Conservation (phyloP, 768 basidiomycete genomes). For the Mycena metata region DNA sequence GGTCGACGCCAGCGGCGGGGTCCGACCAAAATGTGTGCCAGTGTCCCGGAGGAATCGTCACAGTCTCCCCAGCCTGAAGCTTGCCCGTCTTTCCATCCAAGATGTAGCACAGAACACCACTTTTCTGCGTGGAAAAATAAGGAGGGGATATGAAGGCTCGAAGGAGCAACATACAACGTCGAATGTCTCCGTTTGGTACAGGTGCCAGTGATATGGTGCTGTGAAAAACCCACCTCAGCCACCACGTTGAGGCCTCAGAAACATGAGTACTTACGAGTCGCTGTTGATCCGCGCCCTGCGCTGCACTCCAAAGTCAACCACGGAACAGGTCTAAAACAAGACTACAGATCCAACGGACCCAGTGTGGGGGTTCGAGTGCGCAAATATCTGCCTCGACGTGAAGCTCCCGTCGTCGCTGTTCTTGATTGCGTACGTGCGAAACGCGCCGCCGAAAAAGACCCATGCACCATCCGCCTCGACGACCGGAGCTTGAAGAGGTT, state of each 20-base stretch:
- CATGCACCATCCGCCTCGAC: conserved; percentile 44
- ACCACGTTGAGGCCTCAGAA: not conserved
- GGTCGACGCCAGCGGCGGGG: conserved; percentile 41
- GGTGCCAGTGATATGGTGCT: conserved; percentile 48
- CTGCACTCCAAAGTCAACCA: conserved; percentile 19
- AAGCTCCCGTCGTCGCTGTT: conserved; percentile 36
- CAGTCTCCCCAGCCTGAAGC: conserved; percentile 40
- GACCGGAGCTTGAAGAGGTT: conserved; percentile 38
- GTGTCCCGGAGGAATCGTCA: conserved; percentile 40
- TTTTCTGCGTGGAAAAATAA: conserved; percentile 31
- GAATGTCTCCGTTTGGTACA: conserved; percentile 46
- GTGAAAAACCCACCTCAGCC: not conserved
- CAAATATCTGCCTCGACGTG: conserved; percentile 43
- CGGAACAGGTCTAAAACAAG: not conserved
- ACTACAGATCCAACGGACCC: conserved; percentile 10
- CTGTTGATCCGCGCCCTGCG: conserved; percentile 42
- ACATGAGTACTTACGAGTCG: conserved; percentile 38
- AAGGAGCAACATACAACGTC: conserved; percentile 37
- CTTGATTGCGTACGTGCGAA: conserved; percentile 40
- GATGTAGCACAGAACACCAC: conserved; percentile 44
- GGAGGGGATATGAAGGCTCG: not conserved
- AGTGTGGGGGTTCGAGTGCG: conserved; percentile 42
- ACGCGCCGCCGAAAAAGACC: conserved; percentile 45
- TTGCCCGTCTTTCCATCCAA: conserved; percentile 44
- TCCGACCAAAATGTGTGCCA: conserved; percentile 48